Evolutionary conservation across 345 rosid species (phyloP), one percentile per base, ranked within the genome.

Genomic region (Psidium guajava): DNA sequence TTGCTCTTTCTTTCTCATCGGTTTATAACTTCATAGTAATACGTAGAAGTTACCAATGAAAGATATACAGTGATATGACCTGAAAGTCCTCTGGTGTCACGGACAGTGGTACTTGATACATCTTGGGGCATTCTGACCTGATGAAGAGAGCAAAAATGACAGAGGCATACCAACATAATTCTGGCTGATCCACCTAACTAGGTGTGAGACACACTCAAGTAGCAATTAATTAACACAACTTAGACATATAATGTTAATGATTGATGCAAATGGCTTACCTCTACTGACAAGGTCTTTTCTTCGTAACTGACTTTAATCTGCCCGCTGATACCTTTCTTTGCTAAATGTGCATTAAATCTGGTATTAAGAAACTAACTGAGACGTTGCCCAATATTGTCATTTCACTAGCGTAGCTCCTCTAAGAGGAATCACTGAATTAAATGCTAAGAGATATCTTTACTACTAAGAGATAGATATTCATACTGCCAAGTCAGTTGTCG

Each of bases 61-160:
- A 36, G 40, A 69, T 36, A 36, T 36, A 36, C 40, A 61, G 47
- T 36, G 47, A 22, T 69, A 69, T 69, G 86, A 97, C 98, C 99
- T 93, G 98, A 97, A 87, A 97, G 98, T 55, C 98, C 99, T 89
- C 94, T 94, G 53, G 98, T 96, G 86, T 97, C 99, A 84, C 94
- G 96, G 51, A 97, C 96, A 11, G 84, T 83, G 87, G 87, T 90
- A 87, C 91, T 92, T 83, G 99, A 94, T 81, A 98, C 94, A 91
- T 97, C 99, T 89, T 97, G 99, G 80, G 99, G 99, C 99, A 97
- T 97, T 91, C 92, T 95, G 75, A 97, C 98, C 99, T 97, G 86
- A 92, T 49, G 64, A 80, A 84, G 57, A 28, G 81, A 87, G 52
- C 25, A 75, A 81, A 53, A n/a, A 40, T 87, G 20, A 54, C 12